A percentile compares a stretch with the other conserved stretches of the same genome.
phyloP scores from a whole-genome alignment of 345 rosid species.

The Citrus mangshanensis region DNA sequence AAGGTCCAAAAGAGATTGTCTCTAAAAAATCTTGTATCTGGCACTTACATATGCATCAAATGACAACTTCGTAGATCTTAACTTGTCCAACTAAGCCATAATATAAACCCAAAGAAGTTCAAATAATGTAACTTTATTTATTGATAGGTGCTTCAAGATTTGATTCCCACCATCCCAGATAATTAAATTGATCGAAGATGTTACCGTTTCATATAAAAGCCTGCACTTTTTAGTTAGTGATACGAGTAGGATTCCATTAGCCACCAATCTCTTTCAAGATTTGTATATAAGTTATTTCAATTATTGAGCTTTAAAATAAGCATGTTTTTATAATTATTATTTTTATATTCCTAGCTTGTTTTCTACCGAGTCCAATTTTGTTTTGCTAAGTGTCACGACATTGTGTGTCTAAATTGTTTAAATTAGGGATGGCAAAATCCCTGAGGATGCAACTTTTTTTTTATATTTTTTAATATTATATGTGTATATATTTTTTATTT shows the following conservation, averaged over 20 bases:
- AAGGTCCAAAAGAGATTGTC: too few species aligned
- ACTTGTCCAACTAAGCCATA: too few species aligned
- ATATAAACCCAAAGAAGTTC: too few species aligned
- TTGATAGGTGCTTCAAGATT: not conserved
- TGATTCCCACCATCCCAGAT: not conserved
- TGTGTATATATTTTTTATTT: too few species aligned
- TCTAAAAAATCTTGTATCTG: not conserved
- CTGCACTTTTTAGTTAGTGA: constrained; percentile 13
- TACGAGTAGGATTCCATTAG: constrained; percentile 18
- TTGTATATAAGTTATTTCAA: constrained; percentile 8
- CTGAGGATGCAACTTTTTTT: too few species aligned
- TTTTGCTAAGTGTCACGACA: too few species aligned
- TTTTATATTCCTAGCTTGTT: too few species aligned
- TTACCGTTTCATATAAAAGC: not conserved
- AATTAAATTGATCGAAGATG: too few species aligned
- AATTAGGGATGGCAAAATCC: too few species aligned
- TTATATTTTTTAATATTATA: too few species aligned
- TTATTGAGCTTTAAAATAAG: constrained; percentile 13
- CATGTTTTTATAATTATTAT: not conserved
- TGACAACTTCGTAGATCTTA: not conserved
- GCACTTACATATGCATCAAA: not conserved
- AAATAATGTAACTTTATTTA: not conserved
- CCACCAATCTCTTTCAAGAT: not conserved
- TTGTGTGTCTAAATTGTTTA: too few species aligned
- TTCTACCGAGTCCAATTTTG: too few species aligned